Base-by-base conservation (phyloP, 2,329 filamentous ascomycete species). In the Pseudogymnoascus sp. region DNA sequence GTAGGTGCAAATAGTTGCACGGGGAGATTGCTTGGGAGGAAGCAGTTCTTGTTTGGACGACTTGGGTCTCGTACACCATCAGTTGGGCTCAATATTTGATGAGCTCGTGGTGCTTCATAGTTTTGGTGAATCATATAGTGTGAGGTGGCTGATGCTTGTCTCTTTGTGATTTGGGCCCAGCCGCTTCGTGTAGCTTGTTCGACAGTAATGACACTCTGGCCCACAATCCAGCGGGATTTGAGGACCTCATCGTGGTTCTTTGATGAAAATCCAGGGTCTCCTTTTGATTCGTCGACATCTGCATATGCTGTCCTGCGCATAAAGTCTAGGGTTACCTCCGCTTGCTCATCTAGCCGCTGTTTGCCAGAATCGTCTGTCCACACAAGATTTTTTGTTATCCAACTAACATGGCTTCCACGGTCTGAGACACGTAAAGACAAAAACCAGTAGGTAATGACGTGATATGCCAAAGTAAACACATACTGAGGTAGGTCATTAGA, bases 361-460 rank as follows among this genome's bases (percentile, higher is more conserved):
- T 84, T 85, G 14, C 92, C 91, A 65, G 88, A 84, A 23, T 84
- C 83, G 71, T 96, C 91, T 7, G 84, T 88, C 70, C 93, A 93
- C 8, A 85, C 80, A 11, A 99, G 81, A 68, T 92, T 92, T 71
- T 89, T 92, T 10, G 90, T 89, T 68, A 99, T 96, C 90, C 92
- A 96, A 28, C 87, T 86, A 62, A 97, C 92, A 68, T 96, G 88
- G 66, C 86, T 90, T 36, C 88, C 85, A 61, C 95, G 87, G 73
- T 97, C 92, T 39, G 88, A 85, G 62, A 96, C 82, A 72, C 92
- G 93, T 70, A 99, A 76, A 0, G 92, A 90, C 69, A 99, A 82
- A 74, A 98, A 99, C 95, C 95, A 99, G 73, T 96, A 97, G 1
- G 92, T 89, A 68, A 99, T 93, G 70, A 96, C 92, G 74, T 98